phyloP scores from a whole-genome alignment of 345 rosid species.

The Moringa oleifera region DNA sequence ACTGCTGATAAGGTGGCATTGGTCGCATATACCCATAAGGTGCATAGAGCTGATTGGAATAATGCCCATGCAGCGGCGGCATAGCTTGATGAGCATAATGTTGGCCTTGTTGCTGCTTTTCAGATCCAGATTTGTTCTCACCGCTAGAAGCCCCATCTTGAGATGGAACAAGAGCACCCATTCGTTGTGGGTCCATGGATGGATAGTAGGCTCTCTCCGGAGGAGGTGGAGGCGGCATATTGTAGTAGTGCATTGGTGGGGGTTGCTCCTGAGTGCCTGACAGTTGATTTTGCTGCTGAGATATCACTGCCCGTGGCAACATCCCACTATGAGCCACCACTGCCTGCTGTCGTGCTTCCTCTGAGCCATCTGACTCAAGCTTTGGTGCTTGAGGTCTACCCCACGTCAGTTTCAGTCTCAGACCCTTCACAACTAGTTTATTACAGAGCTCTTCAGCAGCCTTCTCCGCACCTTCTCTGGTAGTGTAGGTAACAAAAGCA shows the following conservation, averaged over 20 bases:
- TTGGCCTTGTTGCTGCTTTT: constrained; percentile 45
- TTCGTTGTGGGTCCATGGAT: constrained; percentile 96
- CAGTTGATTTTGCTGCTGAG: constrained; percentile 77
- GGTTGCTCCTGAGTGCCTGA: constrained; percentile 49
- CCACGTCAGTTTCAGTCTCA: constrained; percentile 92
- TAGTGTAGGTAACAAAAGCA: constrained; percentile 92
- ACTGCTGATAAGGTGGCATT: constrained; percentile 57
- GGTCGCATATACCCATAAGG: constrained; percentile 66
- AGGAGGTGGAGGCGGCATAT: constrained; percentile 58
- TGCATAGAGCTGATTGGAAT: constrained; percentile 49
- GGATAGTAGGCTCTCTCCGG: constrained; percentile 73
- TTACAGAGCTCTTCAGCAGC: constrained; percentile 90
- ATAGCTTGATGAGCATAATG: constrained; percentile 45
- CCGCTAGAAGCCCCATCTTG: constrained; percentile 60
- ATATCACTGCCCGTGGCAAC: constrained; percentile 79
- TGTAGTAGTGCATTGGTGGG: constrained; percentile 63
- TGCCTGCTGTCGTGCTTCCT: constrained; percentile 67
- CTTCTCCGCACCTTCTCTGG: constrained; percentile 95
- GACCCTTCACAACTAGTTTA: constrained; percentile 79
- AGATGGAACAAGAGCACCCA: constrained; percentile 78
- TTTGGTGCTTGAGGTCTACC: constrained; percentile 87
- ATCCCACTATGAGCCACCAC: constrained; percentile 66
- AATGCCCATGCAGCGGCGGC: constrained; percentile 42
- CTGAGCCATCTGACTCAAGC: constrained; percentile 64
- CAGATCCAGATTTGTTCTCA: constrained; percentile 44